Evolutionary conservation across 2,329 filamentous ascomycete genomes (phyloP).

Genomic region (Alternaria triticimaculans): DNA sequence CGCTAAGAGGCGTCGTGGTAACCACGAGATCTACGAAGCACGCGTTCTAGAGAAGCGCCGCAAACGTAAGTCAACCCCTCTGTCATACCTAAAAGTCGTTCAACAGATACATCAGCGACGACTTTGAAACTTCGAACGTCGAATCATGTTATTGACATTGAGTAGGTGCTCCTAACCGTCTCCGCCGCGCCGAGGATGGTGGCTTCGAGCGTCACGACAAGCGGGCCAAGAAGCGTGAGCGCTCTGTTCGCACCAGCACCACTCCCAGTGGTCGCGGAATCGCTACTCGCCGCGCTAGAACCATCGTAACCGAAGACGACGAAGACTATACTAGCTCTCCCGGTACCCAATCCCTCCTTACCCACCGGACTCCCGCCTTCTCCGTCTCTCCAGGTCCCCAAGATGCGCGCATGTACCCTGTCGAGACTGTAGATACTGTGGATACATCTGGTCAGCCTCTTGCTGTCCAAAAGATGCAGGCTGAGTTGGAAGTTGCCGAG

Average conservation of each 20-base stretch:
- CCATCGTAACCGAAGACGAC: constrained; percentile 20
- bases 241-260: constrained; percentile 12
- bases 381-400: constrained; percentile 16
- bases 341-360: neutral
- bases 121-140: neutral
- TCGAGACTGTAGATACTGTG: constrained; percentile 7
- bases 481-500: constrained; percentile 41
- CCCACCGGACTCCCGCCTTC: constrained; percentile 11
- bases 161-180: constrained; percentile 25
- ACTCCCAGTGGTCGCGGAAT: constrained; percentile 6
- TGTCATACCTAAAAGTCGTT: neutral
- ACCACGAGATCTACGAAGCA: constrained; percentile 39
- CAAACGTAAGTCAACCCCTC: constrained; percentile 26
- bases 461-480: constrained; percentile 33
- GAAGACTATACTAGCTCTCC: constrained; percentile 12
- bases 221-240: constrained; percentile 10
- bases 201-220: constrained; percentile 37
- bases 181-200: constrained; percentile 35
- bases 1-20: constrained; percentile 23
- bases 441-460: constrained; percentile 24
- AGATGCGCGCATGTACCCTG: constrained; percentile 1
- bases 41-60: constrained; percentile 33
- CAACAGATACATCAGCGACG: neutral
- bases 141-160: constrained; percentile 5
- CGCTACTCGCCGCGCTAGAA: neutral